phyloP scores from a whole-genome alignment of 768 basidiomycete genomes.

The Rhizopogon vesiculosus region DNA sequence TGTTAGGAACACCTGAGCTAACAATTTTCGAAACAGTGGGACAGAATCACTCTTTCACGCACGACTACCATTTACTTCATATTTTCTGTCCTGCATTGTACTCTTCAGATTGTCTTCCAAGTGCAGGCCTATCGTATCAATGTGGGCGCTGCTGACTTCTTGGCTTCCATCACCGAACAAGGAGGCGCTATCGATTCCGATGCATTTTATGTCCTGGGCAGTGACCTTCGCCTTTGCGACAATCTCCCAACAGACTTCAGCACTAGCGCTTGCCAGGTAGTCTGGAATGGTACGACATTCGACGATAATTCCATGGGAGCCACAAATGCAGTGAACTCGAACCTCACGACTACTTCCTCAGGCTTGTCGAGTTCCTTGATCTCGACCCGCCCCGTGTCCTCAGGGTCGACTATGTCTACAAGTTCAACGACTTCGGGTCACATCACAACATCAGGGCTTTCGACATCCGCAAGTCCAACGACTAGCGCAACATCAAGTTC shows the following conservation, averaged over 20 bases:
- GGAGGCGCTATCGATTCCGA: slow-evolving; percentile 44
- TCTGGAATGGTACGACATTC: slow-evolving; percentile 45
- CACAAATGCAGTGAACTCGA: background rate
- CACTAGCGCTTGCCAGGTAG: slow-evolving; percentile 39
- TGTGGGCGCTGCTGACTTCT: slow-evolving; percentile 46
- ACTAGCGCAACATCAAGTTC: background rate
- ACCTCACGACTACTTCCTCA: background rate
- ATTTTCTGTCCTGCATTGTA: slow-evolving; percentile 63
- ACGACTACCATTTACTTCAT: slow-evolving; percentile 61
- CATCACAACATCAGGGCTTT: no score
- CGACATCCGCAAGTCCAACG: background rate
- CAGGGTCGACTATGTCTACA: background rate
- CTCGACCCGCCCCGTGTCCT: background rate
- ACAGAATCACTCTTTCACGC: slow-evolving; percentile 63
- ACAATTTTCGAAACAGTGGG: slow-evolving; percentile 42
- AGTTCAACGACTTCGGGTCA: background rate
- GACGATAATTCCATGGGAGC: slow-evolving; percentile 4
- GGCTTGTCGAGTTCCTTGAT: background rate
- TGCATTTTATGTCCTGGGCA: slow-evolving; percentile 38
- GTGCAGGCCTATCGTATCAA: slow-evolving; percentile 64
- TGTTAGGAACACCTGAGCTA: background rate
- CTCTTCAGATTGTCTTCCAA: slow-evolving; percentile 67
- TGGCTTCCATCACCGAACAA: slow-evolving; percentile 45
- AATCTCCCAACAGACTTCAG: slow-evolving; percentile 37
- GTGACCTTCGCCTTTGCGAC: slow-evolving; percentile 55